Evolutionary conservation across 2,329 filamentous ascomycete species (phyloP), one percentile per base, ranked within the genome.

Genomic region (Fusarium pseudograminearum): DNA sequence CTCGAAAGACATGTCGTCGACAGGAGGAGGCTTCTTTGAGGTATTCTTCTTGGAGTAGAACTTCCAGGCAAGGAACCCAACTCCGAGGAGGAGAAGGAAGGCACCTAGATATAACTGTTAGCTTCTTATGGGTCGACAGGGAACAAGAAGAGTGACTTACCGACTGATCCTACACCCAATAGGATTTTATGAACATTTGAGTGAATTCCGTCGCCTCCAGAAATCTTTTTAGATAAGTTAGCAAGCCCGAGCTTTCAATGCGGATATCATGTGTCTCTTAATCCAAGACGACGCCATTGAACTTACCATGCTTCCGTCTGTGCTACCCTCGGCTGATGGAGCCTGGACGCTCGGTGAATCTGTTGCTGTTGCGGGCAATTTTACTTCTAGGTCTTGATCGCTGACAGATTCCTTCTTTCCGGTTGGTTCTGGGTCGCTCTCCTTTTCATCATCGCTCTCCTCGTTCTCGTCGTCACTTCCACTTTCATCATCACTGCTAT

Each of bases 31-130:
- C 36, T 64, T 68, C 26, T 61, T 56, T 41, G 57, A 12, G n/a
- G 38, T 11, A 41, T 48, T 52, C 36, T 57, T 60, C 33, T 59
- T 65, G 33, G 66, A 65, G 33, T 65, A 61, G 28, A 69, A 38
- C 18, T 74, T 75, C 71, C 72, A 75, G n/a, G 51, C 52, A 26
- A 75, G 59, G 44, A 75, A 63, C 8, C 57, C 62, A n/a, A 75
- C 62, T 14, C 69, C 72, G 15, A 71, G 41, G 28, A 75, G 48
- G 20, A 75, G 48, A 18, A 74, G 56, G 34, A 74, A 66, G 10
- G 50, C 73, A 4, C 67, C 72, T 74, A 30, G 11, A 41, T 18
- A 24, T 24, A 28, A 41, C 3, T 20, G 16, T 73, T 28, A 73
- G 57, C 38, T 22, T 33, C 22, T 18, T 26, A 28, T 40, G 20